Evolutionary conservation across 2,329 filamentous ascomycete species (phyloP).

Genomic region (Colletotrichum acutatum): DNA sequence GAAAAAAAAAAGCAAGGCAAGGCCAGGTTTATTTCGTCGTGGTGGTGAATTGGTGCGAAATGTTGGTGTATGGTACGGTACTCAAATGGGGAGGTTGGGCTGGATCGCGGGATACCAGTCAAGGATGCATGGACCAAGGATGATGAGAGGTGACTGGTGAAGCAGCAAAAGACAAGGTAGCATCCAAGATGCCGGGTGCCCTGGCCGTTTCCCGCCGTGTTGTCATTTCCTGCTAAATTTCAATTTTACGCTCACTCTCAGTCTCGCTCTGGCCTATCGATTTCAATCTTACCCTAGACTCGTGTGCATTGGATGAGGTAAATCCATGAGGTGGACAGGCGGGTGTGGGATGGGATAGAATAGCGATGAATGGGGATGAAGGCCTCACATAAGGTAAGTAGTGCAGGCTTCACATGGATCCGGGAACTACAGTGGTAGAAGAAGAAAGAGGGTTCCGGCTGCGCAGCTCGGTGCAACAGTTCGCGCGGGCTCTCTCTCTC

Average conservation of each 20-base stretch:
- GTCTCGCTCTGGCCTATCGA: no score
- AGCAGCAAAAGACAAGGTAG: slow-evolving; percentile 15
- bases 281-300: no score
- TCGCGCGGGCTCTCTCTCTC: not conserved
- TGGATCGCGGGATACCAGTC: slow-evolving; percentile 11
- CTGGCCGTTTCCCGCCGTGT: slow-evolving; percentile 37
- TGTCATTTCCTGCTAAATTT: not conserved
- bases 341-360: not conserved
- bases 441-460: not conserved
- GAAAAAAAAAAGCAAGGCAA: not conserved
- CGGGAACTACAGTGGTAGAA: not conserved
- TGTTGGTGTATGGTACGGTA: not conserved
- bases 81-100: slow-evolving; percentile 28
- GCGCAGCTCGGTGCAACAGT: slow-evolving; percentile 13
- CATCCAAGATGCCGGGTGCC: slow-evolving; percentile 25
- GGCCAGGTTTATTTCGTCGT: not conserved
- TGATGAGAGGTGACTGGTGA: slow-evolving; percentile 6
- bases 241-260: not conserved
- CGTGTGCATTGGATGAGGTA: no score
- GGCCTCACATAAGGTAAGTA: not conserved
- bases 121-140: slow-evolving; percentile 12
- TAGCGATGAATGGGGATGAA: not conserved
- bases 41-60: not conserved
- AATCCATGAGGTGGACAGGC: no score
- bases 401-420: not conserved